phyloP scores from a whole-genome alignment of 148 eudicot species.

The Hydrangea macrophylla region DNA sequence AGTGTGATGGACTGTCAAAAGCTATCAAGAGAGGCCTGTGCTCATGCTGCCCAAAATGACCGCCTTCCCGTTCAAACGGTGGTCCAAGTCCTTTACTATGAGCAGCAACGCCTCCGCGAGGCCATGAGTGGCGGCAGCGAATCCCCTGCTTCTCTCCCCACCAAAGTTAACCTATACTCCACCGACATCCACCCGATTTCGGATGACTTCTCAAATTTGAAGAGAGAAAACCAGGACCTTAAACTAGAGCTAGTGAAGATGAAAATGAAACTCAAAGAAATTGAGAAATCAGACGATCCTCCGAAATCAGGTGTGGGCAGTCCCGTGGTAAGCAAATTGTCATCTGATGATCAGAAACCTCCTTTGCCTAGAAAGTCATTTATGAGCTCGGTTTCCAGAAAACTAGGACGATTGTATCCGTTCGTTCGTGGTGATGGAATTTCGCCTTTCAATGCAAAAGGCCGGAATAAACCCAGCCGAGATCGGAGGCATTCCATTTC shows the following conservation, averaged over 20 bases:
- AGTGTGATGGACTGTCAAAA: constrained; percentile 91
- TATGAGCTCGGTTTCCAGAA: constrained; percentile 59
- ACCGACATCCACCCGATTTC: constrained; percentile 17
- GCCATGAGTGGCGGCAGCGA: constrained; percentile 29
- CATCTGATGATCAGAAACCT: constrained; percentile 40
- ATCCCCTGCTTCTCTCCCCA: constrained; percentile 30
- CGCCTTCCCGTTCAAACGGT: constrained; percentile 91
- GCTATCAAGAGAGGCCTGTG: constrained; percentile 91
- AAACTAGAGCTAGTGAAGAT: constrained; percentile 71
- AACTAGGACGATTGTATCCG: constrained; percentile 48
- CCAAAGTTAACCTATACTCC: constrained; percentile 13
- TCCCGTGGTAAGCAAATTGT: constrained; percentile 26
- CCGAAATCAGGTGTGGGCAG: constrained; percentile 27
- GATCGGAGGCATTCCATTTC: constrained; percentile 68
- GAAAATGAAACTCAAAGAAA: constrained; percentile 60
- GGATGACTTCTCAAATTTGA: constrained; percentile 44
- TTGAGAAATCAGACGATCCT: constrained; percentile 38
- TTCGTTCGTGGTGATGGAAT: constrained; percentile 35
- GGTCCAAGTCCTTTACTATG: constrained; percentile 87
- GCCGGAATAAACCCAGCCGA: constrained; percentile 40
- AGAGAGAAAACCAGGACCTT: constrained; percentile 70
- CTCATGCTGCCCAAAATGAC: constrained; percentile 92
- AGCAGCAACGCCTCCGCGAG: constrained; percentile 81
- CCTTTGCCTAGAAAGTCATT: constrained; percentile 64
- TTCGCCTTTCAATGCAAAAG: constrained; percentile 26